Base-by-base conservation (phyloP, 2,329 filamentous ascomycete genomes). In the Aspergillus thermomutatus region DNA sequence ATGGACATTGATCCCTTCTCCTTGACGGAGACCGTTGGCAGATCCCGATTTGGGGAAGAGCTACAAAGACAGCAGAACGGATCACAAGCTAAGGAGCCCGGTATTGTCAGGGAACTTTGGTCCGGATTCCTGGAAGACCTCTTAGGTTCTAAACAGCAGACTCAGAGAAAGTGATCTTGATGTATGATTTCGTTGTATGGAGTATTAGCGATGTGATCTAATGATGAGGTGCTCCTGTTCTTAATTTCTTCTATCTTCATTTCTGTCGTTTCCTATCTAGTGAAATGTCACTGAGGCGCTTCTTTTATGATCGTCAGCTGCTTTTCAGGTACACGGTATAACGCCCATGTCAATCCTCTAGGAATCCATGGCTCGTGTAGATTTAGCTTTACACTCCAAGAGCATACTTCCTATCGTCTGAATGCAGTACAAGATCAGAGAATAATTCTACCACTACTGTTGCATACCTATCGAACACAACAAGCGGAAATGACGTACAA, bases 1-100 rank as follows among this genome's bases (percentile, higher is more conserved):
- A 71, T 83, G 47, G 80, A 83, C 37, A 80, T 86, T 52, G 80
- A 84, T 64, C 82, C 82, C 41, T 81, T 82, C 67, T 79, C 79
- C 45, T 73, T 86, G 67, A 82, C 82, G 23, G 80, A 82, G 58
- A 70, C 74, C 11, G 78, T 83, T 21, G 71, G 65, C 50, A 73
- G 69, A 59, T 75, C 67, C 58, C 75, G 71, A 40, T 61, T 70
- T 23, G 72, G 70, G 28, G 74, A 73, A 55, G 70, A 69, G 49
- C 58, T 72, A 37, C 64, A 67, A 50, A 69, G 71, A 49, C 72
- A 73, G 23, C 70, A 75, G n/a, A 76, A 65, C 50, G 62, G 60
- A 9, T 50, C 58, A 11, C n/a, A 21, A 7, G 17, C 56, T 56
- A 67, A 64, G 6, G 64, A 73, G 52, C 54, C 63, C 8, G 70